phyloP scores from a whole-genome alignment of 331 rosid species.

The Malus hybrid region DNA sequence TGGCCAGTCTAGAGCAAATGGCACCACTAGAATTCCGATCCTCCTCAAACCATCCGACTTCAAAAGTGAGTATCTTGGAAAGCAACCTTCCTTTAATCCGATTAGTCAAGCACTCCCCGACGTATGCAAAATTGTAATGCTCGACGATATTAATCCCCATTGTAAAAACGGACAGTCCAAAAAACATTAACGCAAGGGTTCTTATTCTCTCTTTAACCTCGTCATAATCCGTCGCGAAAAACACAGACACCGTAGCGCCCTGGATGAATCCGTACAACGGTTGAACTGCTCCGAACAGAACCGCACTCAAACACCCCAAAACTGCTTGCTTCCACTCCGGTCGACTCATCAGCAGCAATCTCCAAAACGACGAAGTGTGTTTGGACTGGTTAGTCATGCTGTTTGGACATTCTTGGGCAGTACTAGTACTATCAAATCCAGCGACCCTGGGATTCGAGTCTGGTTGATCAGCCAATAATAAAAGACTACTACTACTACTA shows the following conservation, averaged over 20 bases:
- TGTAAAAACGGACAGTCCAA: constrained; percentile 40
- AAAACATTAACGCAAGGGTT: constrained; percentile 23
- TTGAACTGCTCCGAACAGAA: constrained; percentile 54
- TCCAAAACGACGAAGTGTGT: constrained; percentile 33
- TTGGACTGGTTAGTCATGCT: background rate
- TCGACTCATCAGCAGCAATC: constrained; percentile 35
- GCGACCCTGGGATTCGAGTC: background rate
- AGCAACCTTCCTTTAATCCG: constrained; percentile 53
- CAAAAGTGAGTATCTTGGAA: constrained; percentile 58
- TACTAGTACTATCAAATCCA: background rate
- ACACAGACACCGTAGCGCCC: constrained; percentile 50
- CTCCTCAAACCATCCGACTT: constrained; percentile 71
- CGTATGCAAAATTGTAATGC: constrained; percentile 58
- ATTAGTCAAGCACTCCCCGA: constrained; percentile 63
- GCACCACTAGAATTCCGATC: constrained; percentile 49
- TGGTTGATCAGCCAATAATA: no score
- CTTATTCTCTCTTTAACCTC: constrained; percentile 45
- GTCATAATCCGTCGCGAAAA: constrained; percentile 34
- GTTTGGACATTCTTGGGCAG: background rate
- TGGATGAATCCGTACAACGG: constrained; percentile 40
- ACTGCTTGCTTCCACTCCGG: constrained; percentile 64
- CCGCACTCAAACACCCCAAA: constrained; percentile 47
- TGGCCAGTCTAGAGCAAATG: constrained; percentile 56
- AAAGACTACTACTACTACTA: background rate
- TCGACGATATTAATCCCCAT: constrained; percentile 35